phyloP scores from a whole-genome alignment of 2,329 filamentous ascomycete genomes.

The Penicillium griseofulvum region DNA sequence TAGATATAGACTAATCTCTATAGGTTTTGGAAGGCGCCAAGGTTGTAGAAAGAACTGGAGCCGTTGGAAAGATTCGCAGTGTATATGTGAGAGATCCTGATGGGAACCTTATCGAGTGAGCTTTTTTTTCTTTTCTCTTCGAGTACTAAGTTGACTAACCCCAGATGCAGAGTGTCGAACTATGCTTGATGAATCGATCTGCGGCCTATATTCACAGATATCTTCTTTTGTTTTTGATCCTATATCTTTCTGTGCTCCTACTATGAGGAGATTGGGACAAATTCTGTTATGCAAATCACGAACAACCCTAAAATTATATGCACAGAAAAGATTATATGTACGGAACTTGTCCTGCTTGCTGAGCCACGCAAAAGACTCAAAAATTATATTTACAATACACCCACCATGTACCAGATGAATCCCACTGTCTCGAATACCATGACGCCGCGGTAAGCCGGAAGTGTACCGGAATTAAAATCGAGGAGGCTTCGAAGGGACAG shows the following conservation, averaged over 20 bases:
- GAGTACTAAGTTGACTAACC: background rate
- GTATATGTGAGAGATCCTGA: conserved; percentile 63
- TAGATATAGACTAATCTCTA: conserved; percentile 22
- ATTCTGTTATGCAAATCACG: background rate
- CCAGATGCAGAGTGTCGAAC: background rate
- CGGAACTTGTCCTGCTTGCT: background rate
- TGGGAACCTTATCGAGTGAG: conserved; percentile 62
- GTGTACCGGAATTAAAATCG: too few species aligned
- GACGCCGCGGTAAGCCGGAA: background rate
- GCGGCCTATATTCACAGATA: background rate
- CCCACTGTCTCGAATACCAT: background rate
- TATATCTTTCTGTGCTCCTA: background rate
- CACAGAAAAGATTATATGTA: background rate
- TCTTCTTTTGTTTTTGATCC: background rate
- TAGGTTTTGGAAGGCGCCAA: conserved; percentile 46
- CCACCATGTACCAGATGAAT: too few species aligned
- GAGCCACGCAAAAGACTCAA: background rate
- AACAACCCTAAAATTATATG: background rate
- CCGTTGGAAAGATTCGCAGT: conserved; percentile 54
- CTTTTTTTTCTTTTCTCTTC: background rate
- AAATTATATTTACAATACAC: background rate
- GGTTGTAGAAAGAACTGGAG: conserved; percentile 57
- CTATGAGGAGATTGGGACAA: background rate
- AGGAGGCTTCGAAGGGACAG: too few species aligned
- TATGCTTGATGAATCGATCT: background rate